Evolutionary conservation across 805 yeast species (phyloP).

Genomic region (Ascoidea tarda): DNA sequence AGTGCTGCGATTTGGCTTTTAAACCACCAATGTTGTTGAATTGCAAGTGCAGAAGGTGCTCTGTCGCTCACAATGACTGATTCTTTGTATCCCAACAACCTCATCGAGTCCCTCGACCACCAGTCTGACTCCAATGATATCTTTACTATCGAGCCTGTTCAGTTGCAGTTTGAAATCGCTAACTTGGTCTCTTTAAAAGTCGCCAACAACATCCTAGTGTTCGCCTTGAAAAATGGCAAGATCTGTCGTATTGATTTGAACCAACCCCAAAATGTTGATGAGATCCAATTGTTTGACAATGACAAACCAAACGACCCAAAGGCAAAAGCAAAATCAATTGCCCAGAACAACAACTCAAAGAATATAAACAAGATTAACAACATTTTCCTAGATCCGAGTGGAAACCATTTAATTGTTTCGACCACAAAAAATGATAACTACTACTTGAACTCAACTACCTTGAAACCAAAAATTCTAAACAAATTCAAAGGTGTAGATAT

Average conservation of each 20-base stretch:
- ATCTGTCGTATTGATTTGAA: slow-evolving; percentile 55
- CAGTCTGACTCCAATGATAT: not conserved
- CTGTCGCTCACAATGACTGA: not conserved
- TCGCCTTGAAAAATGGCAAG: slow-evolving; percentile 36
- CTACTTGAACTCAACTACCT: slow-evolving; percentile 28
- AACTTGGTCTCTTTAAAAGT: slow-evolving; percentile 39
- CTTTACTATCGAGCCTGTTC: slow-evolving; percentile 23
- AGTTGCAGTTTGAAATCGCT: slow-evolving; percentile 33
- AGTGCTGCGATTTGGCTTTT: too few relatives aligned
- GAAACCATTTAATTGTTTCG: slow-evolving; percentile 36
- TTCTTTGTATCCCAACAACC: not conserved
- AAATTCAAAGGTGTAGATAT: slow-evolving; percentile 33
- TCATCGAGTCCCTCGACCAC: not conserved
- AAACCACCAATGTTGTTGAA: too few relatives aligned
- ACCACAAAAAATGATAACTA: slow-evolving; percentile 31
- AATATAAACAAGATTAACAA: slow-evolving; percentile 15
- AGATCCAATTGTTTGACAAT: slow-evolving; percentile 15
- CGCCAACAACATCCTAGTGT: slow-evolving; percentile 36
- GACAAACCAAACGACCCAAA: not conserved
- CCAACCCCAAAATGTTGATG: slow-evolving; percentile 44
- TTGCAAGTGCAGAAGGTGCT: too few relatives aligned
- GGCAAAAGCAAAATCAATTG: not conserved
- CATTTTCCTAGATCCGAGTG: slow-evolving; percentile 35
- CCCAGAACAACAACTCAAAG: slow-evolving; percentile 8
- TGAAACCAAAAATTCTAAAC: slow-evolving; percentile 26